Conservation (phyloP, 306 rosid species). For the Erythrophleum fordii region DNA sequence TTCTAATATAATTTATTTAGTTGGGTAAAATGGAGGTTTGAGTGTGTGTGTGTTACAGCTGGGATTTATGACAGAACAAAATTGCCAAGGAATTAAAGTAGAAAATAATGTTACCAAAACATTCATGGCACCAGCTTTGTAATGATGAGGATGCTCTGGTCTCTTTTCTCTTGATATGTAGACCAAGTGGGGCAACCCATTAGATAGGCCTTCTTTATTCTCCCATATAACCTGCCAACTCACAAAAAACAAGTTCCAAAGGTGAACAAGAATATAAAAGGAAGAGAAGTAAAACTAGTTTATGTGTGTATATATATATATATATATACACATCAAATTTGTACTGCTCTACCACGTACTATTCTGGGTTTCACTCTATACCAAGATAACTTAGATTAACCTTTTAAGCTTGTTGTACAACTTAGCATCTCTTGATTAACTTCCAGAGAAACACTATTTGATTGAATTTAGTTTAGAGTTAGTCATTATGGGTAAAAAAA, state of each 20-base stretch:
- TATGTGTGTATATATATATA: too few relatives aligned
- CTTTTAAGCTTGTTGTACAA: too few relatives aligned
- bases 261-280: background rate
- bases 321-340: too few relatives aligned
- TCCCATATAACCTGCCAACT: slow-evolving; percentile 59
- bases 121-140: slow-evolving; percentile 89
- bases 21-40: background rate
- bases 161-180: slow-evolving; percentile 71
- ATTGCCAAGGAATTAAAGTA: background rate
- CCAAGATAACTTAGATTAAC: too few relatives aligned
- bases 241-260: background rate
- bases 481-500: too few relatives aligned
- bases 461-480: too few relatives aligned
- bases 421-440: too few relatives aligned
- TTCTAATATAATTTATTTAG: background rate
- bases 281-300: too few relatives aligned
- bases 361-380: too few relatives aligned
- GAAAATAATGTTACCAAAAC: slow-evolving; percentile 50
- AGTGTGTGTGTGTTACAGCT: background rate
- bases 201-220: slow-evolving; percentile 43
- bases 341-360: too few relatives aligned
- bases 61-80: background rate
- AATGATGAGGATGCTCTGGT: slow-evolving; percentile 54
- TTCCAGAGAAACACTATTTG: too few relatives aligned
- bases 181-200: slow-evolving; percentile 52